A percentile compares a stretch with the other conserved stretches of the same genome.
Evolutionary conservation across 2,329 filamentous ascomycete genomes (phyloP).

Genomic region (Apiospora malaysiana): DNA sequence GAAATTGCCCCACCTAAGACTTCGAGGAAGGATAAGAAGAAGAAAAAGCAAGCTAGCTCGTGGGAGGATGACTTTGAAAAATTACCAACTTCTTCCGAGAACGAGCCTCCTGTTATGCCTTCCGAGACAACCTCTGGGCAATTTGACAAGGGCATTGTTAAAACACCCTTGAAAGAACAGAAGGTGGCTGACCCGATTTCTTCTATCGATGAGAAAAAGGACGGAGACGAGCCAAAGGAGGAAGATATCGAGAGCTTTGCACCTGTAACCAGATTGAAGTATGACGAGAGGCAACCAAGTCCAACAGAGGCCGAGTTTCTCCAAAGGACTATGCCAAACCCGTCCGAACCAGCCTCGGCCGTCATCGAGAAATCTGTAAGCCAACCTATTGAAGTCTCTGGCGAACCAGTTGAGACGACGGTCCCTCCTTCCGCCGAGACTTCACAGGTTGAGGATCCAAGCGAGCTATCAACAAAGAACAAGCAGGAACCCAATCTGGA

Average conservation of each 20-base stretch:
- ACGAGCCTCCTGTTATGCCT: not conserved
- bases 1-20: conserved; percentile 25
- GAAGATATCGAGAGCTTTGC: not conserved
- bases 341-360: not conserved
- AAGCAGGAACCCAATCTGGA: not conserved
- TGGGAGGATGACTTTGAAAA: conserved; percentile 26
- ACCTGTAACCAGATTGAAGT: conserved; percentile 31
- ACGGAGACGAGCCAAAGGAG: not conserved
- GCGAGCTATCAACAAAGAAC: not conserved
- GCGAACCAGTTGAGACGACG: not conserved
- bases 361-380: not conserved
- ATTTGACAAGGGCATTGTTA: not conserved
- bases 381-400: not conserved
- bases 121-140: not conserved
- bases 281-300: conserved; percentile 34
- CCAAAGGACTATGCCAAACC: not conserved
- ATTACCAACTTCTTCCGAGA: not conserved
- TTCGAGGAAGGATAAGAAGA: conserved; percentile 47
- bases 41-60: conserved; percentile 34
- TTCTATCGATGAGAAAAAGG: not conserved
- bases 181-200: not conserved
- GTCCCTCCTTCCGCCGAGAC: not conserved
- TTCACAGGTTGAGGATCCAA: not conserved
- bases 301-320: not conserved
- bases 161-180: not conserved